Conservation (phyloP, 139 green algal species). For the Desmodesmus armatus region DNA sequence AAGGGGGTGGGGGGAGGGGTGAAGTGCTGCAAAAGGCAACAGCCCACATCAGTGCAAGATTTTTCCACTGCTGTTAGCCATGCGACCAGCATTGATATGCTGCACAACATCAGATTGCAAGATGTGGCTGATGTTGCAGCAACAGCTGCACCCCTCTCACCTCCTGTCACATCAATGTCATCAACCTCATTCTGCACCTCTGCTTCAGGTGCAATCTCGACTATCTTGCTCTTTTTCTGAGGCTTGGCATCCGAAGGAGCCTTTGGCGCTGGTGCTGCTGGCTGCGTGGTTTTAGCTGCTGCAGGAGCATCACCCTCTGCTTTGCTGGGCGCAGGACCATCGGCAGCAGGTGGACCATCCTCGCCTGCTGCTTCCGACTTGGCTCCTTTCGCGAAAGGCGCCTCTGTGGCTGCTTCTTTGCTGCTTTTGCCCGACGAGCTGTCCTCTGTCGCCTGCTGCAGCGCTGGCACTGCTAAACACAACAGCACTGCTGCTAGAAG, state of each 20-base stretch:
- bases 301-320: constrained; percentile 37
- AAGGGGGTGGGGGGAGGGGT: too few relatives aligned
- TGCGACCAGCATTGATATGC: too few relatives aligned
- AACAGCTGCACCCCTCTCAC: background rate
- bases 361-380: background rate
- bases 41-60: too few relatives aligned
- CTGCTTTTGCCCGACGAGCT: too few relatives aligned
- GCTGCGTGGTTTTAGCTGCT: background rate
- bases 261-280: background rate
- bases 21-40: too few relatives aligned
- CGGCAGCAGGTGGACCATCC: constrained; percentile 6
- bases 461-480: background rate
- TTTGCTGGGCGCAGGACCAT: constrained; percentile 41
- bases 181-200: constrained; percentile 50
- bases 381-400: constrained; percentile 3
- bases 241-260: constrained; percentile 10
- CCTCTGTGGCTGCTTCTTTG: constrained; percentile 22
- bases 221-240: constrained; percentile 44
- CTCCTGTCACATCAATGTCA: constrained; percentile 48
- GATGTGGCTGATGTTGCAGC: too few relatives aligned
- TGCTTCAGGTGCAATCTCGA: constrained; percentile 44
- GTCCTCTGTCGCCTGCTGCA: too few relatives aligned
- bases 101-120: too few relatives aligned
- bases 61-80: too few relatives aligned
- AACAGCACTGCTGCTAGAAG: constrained; percentile 22